Evolutionary conservation across 345 rosid genomes (phyloP).

Genomic region (Conringia planisiliqua): DNA sequence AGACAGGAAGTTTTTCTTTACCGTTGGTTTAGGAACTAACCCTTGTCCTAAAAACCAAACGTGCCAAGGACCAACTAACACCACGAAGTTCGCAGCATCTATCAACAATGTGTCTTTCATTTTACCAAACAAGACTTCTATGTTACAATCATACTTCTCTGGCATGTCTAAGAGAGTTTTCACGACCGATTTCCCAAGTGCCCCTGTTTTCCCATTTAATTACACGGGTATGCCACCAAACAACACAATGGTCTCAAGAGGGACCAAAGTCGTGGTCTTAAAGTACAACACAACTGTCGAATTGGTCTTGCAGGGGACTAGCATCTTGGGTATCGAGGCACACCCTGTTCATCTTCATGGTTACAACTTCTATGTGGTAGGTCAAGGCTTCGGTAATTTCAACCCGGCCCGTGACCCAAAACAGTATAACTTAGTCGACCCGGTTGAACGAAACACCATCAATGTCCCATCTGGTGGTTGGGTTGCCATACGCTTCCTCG

Average conservation of each 20-base stretch:
- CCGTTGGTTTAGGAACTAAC: constrained; percentile 57
- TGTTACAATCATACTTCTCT: constrained; percentile 54
- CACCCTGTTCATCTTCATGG: constrained; percentile 89
- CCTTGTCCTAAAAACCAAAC: constrained; percentile 68
- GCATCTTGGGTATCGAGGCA: constrained; percentile 63
- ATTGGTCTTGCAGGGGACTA: constrained; percentile 74
- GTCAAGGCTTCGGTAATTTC: constrained; percentile 77
- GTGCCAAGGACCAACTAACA: constrained; percentile 70
- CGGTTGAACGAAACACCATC: constrained; percentile 66
- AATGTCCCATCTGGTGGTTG: constrained; percentile 72
- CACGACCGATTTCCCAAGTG: constrained; percentile 52
- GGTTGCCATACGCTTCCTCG: constrained; percentile 66
- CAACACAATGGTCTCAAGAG: constrained; percentile 49
- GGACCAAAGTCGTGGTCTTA: constrained; percentile 54
- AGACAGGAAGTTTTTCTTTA: constrained; percentile 46
- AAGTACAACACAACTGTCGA: constrained; percentile 66
- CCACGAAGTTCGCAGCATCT: constrained; percentile 58
- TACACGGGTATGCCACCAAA: constrained; percentile 77
- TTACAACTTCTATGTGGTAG: constrained; percentile 62
- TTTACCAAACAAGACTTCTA: constrained; percentile 46
- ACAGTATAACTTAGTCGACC: constrained; percentile 65
- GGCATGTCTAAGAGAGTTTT: constrained; percentile 47
- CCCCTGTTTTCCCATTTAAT: constrained; percentile 52
- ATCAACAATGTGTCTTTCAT: constrained; percentile 60
- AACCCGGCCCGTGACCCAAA: constrained; percentile 49